A percentile compares a stretch with the other conserved stretches of the same genome.
phyloP scores from a whole-genome alignment of 2,329 filamentous ascomycete species.

The Fusarium pininemorale region DNA sequence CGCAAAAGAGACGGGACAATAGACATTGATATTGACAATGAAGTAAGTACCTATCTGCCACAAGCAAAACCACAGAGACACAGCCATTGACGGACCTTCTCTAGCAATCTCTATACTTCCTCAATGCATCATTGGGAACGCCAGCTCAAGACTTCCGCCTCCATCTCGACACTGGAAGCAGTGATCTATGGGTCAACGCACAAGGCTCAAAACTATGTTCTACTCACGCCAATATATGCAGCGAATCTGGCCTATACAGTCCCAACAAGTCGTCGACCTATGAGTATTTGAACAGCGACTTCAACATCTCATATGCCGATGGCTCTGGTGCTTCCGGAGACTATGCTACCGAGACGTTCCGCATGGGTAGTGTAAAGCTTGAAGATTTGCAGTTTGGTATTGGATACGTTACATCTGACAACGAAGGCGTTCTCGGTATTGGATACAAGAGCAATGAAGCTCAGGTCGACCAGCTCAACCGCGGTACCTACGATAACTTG shows the following conservation, averaged over 20 bases:
- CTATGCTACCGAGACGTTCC: slow-evolving; percentile 80
- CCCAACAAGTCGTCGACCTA: slow-evolving; percentile 81
- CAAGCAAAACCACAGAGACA: no score
- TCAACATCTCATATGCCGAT: slow-evolving; percentile 91
- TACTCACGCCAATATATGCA: slow-evolving; percentile 60
- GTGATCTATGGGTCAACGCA: slow-evolving; percentile 77
- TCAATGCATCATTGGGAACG: slow-evolving; percentile 71
- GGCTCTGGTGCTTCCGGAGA: slow-evolving; percentile 80
- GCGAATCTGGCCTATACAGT: slow-evolving; percentile 70
- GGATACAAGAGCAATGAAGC: slow-evolving; percentile 85
- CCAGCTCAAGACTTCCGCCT: slow-evolving; percentile 66
- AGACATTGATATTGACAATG: slow-evolving; percentile 62
- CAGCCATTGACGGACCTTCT: neutral
- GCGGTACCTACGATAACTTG: slow-evolving; percentile 71
- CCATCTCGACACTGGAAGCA: slow-evolving; percentile 74
- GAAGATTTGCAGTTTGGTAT: slow-evolving; percentile 75
- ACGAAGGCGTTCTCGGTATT: slow-evolving; percentile 83
- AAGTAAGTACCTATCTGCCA: slow-evolving; percentile 53
- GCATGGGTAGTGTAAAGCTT: slow-evolving; percentile 64
- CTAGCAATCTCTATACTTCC: slow-evolving; percentile 70
- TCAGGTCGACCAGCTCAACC: slow-evolving; percentile 66
- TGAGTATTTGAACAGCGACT: slow-evolving; percentile 74
- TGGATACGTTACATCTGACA: slow-evolving; percentile 67
- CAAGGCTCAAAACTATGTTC: slow-evolving; percentile 68
- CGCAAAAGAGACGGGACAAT: slow-evolving; percentile 55